Base-by-base conservation (phyloP, 768 basidiomycete species). In the Cantharellus cinnabarinus region DNA sequence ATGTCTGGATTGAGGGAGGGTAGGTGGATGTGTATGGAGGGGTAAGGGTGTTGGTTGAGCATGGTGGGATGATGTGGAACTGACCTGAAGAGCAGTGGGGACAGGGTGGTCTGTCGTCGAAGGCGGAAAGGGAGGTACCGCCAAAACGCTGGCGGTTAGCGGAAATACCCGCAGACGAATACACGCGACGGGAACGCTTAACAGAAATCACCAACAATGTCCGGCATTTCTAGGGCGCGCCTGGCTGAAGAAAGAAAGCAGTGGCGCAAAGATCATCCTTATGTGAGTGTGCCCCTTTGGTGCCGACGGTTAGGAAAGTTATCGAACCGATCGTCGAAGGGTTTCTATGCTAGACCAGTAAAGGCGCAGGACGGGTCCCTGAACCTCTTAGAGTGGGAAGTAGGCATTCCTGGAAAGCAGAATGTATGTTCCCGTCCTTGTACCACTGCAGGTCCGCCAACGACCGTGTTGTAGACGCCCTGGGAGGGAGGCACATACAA, bases 401-500 rank as follows among this genome's bases (percentile, higher is more conserved):
- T 95, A 2, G 95, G 95, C 34, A 98, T 99, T 65, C 95, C 95
- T 15, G 95, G 95, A 38, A 98, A 95, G 72, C 63, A 76, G 55
- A 76, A 76, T 61, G 95, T 95, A 71, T 71, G 87, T 41, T 51
- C 54, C 5, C 56, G 15, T 2, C 35, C 59, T 60, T 7, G 7
- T 35, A n/a, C 29, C 3, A 10, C 34, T 61, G 15, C 14, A 10
- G 42, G 40, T 15, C 10, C 42, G 37, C 48, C 2, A 14, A 50
- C 35, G 53, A 10, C 10, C 53, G 53, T 37, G 40, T 61, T 40
- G 48, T 68, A 99, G 95, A 97, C 95, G 2, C 73, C 89, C 63
- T 99, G 95, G 95, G 95, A 94, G 66, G 85, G 83, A 42, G 95
- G 95, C n/a, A 71, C 95, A 41, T 99, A 81, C 74, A 95, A 94